Percentiles rank a stretch among this genome's conserved stretches.
Conservation (phyloP, 805 yeast genomes). For the Candida corydali region DNA sequence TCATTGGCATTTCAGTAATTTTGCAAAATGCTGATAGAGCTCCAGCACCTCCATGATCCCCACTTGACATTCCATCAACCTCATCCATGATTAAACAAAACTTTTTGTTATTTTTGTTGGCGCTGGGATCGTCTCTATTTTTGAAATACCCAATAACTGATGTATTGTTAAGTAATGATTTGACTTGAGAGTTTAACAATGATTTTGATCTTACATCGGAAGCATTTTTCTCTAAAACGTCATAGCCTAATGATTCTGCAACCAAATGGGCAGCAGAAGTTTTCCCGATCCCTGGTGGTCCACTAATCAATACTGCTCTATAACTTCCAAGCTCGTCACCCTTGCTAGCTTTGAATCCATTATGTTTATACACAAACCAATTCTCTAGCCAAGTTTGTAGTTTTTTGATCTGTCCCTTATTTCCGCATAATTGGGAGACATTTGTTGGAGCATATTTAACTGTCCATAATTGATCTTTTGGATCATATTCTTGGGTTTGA, state of each 20-base stretch:
- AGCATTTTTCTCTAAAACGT: slow-evolving; percentile 74
- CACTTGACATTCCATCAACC: slow-evolving; percentile 99
- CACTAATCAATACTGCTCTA: slow-evolving; percentile 82
- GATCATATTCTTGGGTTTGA: slow-evolving; percentile 30
- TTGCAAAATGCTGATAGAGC: slow-evolving; percentile 84
- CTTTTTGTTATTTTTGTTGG: slow-evolving; percentile 38
- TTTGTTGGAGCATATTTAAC: slow-evolving; percentile 84
- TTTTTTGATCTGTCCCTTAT: slow-evolving; percentile 67
- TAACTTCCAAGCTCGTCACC: slow-evolving; percentile 64
- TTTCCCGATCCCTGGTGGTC: slow-evolving; percentile 86
- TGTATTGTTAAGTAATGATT: slow-evolving; percentile 71
- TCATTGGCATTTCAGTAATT: slow-evolving; percentile 83
- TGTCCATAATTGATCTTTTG: slow-evolving; percentile 82
- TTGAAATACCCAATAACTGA: slow-evolving; percentile 77
- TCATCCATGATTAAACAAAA: slow-evolving; percentile 95
- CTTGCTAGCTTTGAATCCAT: slow-evolving; percentile 54
- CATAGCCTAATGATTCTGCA: slow-evolving; percentile 67
- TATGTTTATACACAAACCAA: slow-evolving; percentile 63
- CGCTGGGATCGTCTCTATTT: slow-evolving; percentile 26
- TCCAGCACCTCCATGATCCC: slow-evolving; percentile 98
- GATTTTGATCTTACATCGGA: slow-evolving; percentile 88
- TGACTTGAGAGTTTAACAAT: slow-evolving; percentile 62
- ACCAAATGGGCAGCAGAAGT: slow-evolving; percentile 78
- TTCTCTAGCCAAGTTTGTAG: slow-evolving; percentile 69
- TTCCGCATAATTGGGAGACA: slow-evolving; percentile 82